Evolutionary conservation across 2,329 filamentous ascomycete genomes (phyloP).

Genomic region (Colletotrichum graminicola): DNA sequence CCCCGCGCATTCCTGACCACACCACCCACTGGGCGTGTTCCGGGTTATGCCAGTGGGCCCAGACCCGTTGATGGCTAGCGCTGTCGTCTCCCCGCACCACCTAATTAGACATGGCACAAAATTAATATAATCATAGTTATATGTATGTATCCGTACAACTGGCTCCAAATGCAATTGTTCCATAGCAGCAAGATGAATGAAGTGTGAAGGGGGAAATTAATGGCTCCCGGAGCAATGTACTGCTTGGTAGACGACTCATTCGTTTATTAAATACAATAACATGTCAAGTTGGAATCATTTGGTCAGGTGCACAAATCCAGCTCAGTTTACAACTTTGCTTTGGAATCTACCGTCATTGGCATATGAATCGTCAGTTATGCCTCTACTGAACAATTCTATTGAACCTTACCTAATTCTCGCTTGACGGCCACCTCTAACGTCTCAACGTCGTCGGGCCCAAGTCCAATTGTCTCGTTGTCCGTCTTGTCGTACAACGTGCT

Average conservation of each 20-base stretch:
- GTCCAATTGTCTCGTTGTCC: constrained; percentile 72
- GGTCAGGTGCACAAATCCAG: neutral
- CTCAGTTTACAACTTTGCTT: neutral
- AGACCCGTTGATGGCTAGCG: constrained; percentile 15
- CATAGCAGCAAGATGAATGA: too few relatives aligned
- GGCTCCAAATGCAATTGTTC: neutral
- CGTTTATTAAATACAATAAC: too few relatives aligned
- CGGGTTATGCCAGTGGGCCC: constrained; percentile 29
- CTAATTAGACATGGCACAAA: neutral
- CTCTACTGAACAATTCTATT: neutral
- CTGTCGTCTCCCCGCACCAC: constrained; percentile 5
- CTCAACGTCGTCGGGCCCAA: constrained; percentile 63
- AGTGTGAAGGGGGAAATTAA: neutral
- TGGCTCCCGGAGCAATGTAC: neutral
- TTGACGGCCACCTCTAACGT: constrained; percentile 55
- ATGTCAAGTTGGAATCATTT: neutral
- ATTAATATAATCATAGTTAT: neutral
- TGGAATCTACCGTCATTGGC: neutral
- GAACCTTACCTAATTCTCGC: constrained; percentile 23
- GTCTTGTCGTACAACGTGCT: constrained; percentile 77
- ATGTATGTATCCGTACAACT: neutral
- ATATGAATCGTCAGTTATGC: neutral
- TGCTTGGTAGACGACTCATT: too few relatives aligned
- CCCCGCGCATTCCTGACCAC: constrained; percentile 1
- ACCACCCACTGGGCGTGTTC: constrained; percentile 19